Conservation (phyloP, 768 basidiomycete species). For the Mycena alexandri region DNA sequence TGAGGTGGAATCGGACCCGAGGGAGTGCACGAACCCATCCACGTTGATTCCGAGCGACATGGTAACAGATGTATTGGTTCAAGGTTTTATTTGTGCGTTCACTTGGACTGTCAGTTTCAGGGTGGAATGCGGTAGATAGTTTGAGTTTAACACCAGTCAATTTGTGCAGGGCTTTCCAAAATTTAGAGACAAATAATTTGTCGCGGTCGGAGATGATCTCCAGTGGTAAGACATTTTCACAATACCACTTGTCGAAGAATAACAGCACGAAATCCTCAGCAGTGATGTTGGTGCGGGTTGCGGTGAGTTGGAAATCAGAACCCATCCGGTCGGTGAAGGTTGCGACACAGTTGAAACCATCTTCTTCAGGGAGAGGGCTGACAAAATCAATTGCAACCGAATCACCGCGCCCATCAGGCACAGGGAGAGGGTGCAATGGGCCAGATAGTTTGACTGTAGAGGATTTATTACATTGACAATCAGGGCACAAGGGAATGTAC, state of each 20-base stretch:
- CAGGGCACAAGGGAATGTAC: no score
- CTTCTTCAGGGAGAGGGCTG: no score
- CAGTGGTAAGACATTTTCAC: constrained; percentile 43
- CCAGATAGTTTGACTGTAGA: no score
- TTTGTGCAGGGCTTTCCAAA: constrained; percentile 44
- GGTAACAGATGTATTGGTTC: constrained; percentile 43
- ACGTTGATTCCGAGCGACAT: constrained; percentile 46
- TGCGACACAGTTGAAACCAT: no score
- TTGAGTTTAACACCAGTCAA: no score
- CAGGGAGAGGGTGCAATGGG: no score
- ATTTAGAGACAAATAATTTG: constrained; percentile 45
- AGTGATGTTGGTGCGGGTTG: constrained; percentile 13
- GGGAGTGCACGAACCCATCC: constrained; percentile 47
- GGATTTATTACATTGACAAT: no score
- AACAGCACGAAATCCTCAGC: constrained; percentile 31
- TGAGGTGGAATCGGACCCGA: constrained; percentile 45
- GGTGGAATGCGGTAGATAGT: constrained; percentile 48
- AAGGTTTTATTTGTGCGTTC: constrained; percentile 49
- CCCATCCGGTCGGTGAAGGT: constrained; percentile 21
- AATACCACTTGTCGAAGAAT: constrained; percentile 42
- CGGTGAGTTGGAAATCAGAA: constrained; percentile 26
- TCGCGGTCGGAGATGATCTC: constrained; percentile 47
- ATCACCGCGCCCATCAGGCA: no score
- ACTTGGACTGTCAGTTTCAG: constrained; percentile 50
- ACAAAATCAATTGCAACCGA: no score